Evolutionary conservation across 1,284 basidiomycete species (phyloP), one percentile per base, ranked within the genome.

Genomic region (Apiotrichum veenhuisii): DNA sequence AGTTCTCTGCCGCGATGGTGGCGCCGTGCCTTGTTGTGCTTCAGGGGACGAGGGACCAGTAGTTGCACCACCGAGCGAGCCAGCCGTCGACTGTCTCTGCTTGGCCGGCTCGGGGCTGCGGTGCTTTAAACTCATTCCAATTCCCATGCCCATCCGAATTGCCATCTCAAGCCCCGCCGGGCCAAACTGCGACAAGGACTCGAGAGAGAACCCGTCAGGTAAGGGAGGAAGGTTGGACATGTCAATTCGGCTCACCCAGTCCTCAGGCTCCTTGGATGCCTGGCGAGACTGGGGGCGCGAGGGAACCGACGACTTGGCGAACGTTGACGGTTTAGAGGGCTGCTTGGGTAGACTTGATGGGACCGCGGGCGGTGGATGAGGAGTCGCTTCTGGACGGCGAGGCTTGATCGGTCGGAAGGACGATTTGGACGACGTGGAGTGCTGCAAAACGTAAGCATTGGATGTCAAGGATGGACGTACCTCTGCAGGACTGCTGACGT

Each of bases 81-180:
- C 61, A 15, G 64, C 61, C 10, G 9, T 23, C 9, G 30, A 20
- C 25, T 52, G 50, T 41, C 33, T 43, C 22, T 53, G 55, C 18
- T 23, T 20, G 14, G 36, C 37, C 30, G 34, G 49, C 34, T 43
- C 44, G 17, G 54, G 57, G 11, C 20, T 34, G 26, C 25, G 27
- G 36, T 58, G 52, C 40, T 60, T 55, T 36, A 72, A 37, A 10
- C 65, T 68, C 73, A 78, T 75, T 4, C 74, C 77, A 23, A 78
- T 73, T 5, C 73, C 71, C 74, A 78, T 77, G 1, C 77, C 77
- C 64, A 78, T 70, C n/a, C 77, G 61, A 36, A 78, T 76, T 10
- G 77, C 77, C 72, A 77, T 73, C 42, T 77, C 75, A n/a, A 78
- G 55, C 1, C 74, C 73, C 3, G 69, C 71, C 38, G 64, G 65